Evolutionary conservation across 2,329 filamentous ascomycete species (phyloP), one percentile per base, ranked within the genome.

Genomic region (Pezicula carpinea): DNA sequence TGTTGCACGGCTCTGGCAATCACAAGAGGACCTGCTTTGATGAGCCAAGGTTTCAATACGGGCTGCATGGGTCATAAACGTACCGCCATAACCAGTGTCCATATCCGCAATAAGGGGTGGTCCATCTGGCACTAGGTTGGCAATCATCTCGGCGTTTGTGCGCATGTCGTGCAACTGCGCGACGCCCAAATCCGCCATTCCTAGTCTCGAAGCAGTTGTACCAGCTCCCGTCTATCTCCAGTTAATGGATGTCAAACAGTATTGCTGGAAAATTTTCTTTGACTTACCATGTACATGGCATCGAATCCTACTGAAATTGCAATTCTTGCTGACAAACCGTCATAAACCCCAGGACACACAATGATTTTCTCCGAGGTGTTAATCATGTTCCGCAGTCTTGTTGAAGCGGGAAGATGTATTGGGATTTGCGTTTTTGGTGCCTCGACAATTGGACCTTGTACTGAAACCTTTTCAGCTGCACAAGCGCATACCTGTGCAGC

Each of bases 311-410:
- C 69, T 26, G 71, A 66, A 22, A 83, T 69, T 1, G 81, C 81
- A 47, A 86, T 75, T 1, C 82, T 71, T 1, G 82, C 82, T 2
- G 79, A 80, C 44, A 85, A 73, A 11, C 83, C 83, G 68, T 87
- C 83, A 59, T 84, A 84, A 2, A 87, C 81, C 22, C 83, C 83
- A 0, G 83, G 83, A 40, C 76, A 79, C 4, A 83, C 70, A 39
- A 85, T 58, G 34, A 74, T 63, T 40, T 68, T 64, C 21, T 65
- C 58, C 10, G 63, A 56, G 17, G 69, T 64, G 18, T 31, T 17
- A 13, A 75, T 59, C 43, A 68, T 66, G 38, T 66, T 59, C 6
- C 42, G 31, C 8, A 44, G 42, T 15, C 42, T 33, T 14, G 42
- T 44, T 34, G 42, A 18, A 35, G 42, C 42, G 4, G 35, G 35